A percentile compares a stretch with the other conserved stretches of the same genome.
phyloP scores from a whole-genome alignment of 495 filamentous ascomycete species.

The Hypoxylon intermedium region DNA sequence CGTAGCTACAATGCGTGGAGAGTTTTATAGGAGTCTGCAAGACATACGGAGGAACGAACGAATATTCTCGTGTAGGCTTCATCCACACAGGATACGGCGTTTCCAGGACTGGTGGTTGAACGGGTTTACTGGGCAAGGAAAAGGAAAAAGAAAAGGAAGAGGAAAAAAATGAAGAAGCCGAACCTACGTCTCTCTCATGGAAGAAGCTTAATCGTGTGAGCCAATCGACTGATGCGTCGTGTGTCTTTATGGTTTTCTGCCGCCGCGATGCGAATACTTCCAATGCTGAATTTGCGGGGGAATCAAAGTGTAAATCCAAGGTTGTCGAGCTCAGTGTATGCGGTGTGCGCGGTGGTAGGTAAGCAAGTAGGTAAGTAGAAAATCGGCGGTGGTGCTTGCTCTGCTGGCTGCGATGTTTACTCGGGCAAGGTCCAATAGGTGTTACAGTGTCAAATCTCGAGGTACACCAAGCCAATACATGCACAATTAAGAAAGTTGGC shows the following conservation, averaged over 20 bases:
- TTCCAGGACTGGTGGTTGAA: too few species aligned
- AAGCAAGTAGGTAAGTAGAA: neutral
- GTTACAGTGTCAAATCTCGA: neutral
- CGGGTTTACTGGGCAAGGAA: too few species aligned
- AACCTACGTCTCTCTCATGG: slow-evolving; percentile 28
- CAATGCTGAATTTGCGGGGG: slow-evolving; percentile 17
- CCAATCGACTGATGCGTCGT: neutral
- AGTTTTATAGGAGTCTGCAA: neutral
- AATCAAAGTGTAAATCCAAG: slow-evolving; percentile 3
- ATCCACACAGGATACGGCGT: neutral
- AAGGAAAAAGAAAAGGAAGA: too few species aligned
- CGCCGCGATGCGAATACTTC: slow-evolving; percentile 11
- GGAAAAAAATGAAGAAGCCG: too few species aligned
- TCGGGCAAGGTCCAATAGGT: neutral
- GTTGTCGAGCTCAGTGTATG: slow-evolving; percentile 2
- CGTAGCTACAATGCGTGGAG: neutral
- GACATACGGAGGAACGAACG: neutral
- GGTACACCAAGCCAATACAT: neutral
- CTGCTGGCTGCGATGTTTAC: neutral
- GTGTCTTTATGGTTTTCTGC: slow-evolving; percentile 15
- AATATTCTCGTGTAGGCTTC: neutral
- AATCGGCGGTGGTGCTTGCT: neutral
- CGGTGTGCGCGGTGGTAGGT: neutral
- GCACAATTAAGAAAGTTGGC: neutral
- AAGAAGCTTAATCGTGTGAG: neutral